Evolutionary conservation across 1,284 basidiomycete genomes (phyloP), one percentile per base, ranked within the genome.

Genomic region (Trametes pubescens): DNA sequence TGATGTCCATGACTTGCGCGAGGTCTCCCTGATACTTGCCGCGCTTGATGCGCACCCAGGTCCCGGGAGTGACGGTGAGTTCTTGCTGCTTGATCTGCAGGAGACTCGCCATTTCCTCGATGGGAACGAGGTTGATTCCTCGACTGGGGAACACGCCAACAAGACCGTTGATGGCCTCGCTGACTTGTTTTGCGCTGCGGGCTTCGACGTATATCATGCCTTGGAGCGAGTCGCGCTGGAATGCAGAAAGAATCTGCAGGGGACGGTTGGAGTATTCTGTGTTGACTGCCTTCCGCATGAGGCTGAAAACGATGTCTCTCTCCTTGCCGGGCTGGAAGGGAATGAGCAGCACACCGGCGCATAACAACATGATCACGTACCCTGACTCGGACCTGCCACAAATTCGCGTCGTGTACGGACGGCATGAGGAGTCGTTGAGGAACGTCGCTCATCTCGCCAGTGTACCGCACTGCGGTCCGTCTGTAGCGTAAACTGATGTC

Each of bases 191-290:
- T 32, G 94, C 87, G 67, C 91, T 91, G 52, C 93, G 87, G 7
- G 97, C 95, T 78, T 99, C 97, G 61, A 99, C 89, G 76, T 98
- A 99, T 70, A 99, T 91, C 86, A 95, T 94, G 0, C 96, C 97
- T 0, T 93, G 91, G 2, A 99, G 83, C 1, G 96, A 97, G 76
- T 99, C 96, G 53, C 96, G 92, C 77, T 96, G 94, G 79, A 99
- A 99, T 1, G 94, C 94, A 7, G 97, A 96, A 55, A 93, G 82
- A 70, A 99, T 96, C 34, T 87, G 86, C 59, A 98, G 86, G 0
- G 95, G 93, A 52, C 84, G 86, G 52, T 87, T 88, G 16, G 87
- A 87, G 74, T 89, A 90, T 72, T 94, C 92, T 37, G 90, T 80
- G 73, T 93, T 92, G 61, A 95, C 84, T 22, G 92, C 88, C 78